These are phyloP conservation scores for Rhytidiadelphus loreus DNA, from an alignment of 225 moss, liverwort and hornwort genomes.

Conservation along the genomic window DNA sequence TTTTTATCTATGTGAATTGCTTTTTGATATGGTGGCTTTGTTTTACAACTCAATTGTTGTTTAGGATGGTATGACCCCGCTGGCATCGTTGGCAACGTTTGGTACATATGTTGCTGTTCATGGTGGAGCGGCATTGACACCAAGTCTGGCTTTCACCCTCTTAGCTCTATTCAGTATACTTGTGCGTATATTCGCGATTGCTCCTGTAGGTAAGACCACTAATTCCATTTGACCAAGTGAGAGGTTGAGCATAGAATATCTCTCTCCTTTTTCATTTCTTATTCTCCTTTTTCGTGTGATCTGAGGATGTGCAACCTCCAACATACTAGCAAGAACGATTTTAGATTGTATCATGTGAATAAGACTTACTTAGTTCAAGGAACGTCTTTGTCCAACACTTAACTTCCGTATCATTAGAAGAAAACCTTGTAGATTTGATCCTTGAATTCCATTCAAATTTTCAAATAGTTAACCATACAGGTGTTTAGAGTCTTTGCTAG, in stretches of 20 bases:
- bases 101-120: constrained; percentile 52
- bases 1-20: background rate
- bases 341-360: background rate
- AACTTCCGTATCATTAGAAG: too few species aligned
- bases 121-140: constrained; percentile 41
- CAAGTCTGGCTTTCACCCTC: constrained; percentile 61
- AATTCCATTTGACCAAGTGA: background rate
- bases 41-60: background rate
- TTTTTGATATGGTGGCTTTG: background rate
- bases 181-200: constrained; percentile 46
- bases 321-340: background rate
- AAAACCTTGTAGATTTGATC: too few species aligned
- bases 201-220: constrained; percentile 35
- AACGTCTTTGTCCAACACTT: background rate
- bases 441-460: background rate
- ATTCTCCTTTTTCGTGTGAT: background rate
- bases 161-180: constrained; percentile 68
- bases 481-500: background rate
- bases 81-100: constrained; percentile 61
- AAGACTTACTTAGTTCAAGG: background rate
- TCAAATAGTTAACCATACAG: background rate
- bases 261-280: background rate
- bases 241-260: background rate
- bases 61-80: constrained; percentile 66
- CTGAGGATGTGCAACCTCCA: background rate